phyloP scores from a whole-genome alignment of 2,329 filamentous ascomycete genomes.

The Claviceps africana region DNA sequence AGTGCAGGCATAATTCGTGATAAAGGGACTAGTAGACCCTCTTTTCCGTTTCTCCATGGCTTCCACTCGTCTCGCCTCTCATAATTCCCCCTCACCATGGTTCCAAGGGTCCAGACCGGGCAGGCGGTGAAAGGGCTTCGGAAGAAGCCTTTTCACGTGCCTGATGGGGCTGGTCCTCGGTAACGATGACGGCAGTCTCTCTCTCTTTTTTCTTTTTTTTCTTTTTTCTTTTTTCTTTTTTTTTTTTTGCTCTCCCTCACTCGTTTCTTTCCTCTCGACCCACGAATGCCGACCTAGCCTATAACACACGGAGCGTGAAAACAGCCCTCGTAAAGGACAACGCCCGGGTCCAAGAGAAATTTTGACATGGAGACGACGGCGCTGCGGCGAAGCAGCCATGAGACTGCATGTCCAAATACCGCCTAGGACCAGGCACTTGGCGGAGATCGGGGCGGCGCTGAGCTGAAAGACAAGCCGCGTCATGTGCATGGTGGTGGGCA shows the following conservation, averaged over 20 bases:
- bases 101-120: background rate
- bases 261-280: no score
- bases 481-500: background rate
- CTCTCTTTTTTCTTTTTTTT: background rate
- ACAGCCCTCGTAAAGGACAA: background rate
- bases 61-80: background rate
- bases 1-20: background rate
- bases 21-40: background rate
- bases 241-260: no score
- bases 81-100: background rate
- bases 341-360: background rate
- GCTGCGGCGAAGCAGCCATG: background rate
- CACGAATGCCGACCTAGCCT: background rate
- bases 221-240: no score
- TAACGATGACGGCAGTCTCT: background rate
- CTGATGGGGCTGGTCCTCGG: background rate
- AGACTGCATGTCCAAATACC: background rate
- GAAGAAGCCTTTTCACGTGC: background rate
- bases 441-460: background rate
- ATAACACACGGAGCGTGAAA: no score
- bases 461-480: background rate
- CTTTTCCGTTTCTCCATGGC: background rate
- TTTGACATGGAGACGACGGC: background rate
- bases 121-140: background rate
- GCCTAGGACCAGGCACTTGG: background rate